Evolutionary conservation across 257 asterid species (phyloP).

Genomic region (Primulina eburnea): DNA sequence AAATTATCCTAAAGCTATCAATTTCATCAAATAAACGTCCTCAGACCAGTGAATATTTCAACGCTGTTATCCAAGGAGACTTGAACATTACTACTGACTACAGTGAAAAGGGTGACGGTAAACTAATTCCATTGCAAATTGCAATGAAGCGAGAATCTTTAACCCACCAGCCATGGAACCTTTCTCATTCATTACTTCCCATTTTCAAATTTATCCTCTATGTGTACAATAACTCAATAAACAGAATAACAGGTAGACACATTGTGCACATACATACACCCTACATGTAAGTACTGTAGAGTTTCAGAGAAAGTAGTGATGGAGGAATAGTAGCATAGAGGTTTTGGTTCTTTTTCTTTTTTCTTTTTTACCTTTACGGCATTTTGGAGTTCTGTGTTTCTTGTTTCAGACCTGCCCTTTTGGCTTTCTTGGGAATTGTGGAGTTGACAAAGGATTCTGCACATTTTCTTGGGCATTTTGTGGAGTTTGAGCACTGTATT

Average conservation of each 20-base stretch:
- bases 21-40: too few relatives aligned
- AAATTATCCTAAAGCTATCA: too few relatives aligned
- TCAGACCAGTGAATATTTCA: too few relatives aligned
- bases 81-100: too few relatives aligned
- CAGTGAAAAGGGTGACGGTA: neutral
- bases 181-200: constrained; percentile 18
- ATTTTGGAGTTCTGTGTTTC: constrained; percentile 16
- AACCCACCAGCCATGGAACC: constrained; percentile 57
- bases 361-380: neutral
- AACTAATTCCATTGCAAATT: constrained; percentile 52
- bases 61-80: too few relatives aligned
- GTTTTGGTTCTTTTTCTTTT: neutral
- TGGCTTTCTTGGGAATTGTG: constrained; percentile 31
- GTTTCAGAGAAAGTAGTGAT: neutral
- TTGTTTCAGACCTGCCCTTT: neutral
- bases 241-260: neutral
- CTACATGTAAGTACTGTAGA: neutral
- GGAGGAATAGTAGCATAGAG: neutral
- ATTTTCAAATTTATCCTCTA: constrained; percentile 18
- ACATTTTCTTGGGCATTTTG: constrained; percentile 27
- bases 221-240: too few relatives aligned
- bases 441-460: constrained; percentile 22
- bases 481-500: constrained; percentile 27
- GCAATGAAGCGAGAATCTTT: constrained; percentile 54
- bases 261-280: neutral